Percentiles rank a stretch among this genome's conserved stretches.
These are phyloP conservation scores for Thielaviopsis musarum DNA, from an alignment of 2,329 filamentous ascomycete species.

Conservation along the genomic window DNA sequence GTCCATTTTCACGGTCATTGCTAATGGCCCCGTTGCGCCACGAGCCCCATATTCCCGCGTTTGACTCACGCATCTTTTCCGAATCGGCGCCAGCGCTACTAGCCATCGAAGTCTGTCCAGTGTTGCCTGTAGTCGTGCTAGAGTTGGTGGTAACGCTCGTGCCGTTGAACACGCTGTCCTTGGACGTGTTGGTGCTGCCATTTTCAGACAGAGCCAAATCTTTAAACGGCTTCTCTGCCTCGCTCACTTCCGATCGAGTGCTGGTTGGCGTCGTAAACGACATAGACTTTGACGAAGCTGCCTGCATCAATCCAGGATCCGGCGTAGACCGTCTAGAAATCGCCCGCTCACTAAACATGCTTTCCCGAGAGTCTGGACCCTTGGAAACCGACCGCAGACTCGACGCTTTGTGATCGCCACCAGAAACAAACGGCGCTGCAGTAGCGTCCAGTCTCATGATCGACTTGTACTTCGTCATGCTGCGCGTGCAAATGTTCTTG, in stretches of 20 bases:
- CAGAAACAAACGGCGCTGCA: constrained; percentile 25
- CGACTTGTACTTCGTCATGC: constrained; percentile 38
- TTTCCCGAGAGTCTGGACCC: not conserved
- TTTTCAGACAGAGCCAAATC: constrained; percentile 8
- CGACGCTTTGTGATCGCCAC: constrained; percentile 18
- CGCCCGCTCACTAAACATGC: not conserved
- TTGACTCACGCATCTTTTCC: constrained; percentile 8
- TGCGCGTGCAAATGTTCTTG: constrained; percentile 54
- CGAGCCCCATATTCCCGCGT: constrained; percentile 47
- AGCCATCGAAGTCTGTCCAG: constrained; percentile 18
- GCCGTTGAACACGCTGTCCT: not conserved
- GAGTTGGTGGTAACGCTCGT: not conserved
- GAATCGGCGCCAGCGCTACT: constrained; percentile 1
- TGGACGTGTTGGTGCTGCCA: constrained; percentile 12
- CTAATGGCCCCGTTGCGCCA: constrained; percentile 46
- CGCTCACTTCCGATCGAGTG: constrained; percentile 3
- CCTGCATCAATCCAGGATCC: not conserved
- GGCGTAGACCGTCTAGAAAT: constrained; percentile 22
- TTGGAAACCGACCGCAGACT: constrained; percentile 5
- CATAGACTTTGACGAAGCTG: constrained; percentile 4
- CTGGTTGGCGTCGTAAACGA: constrained; percentile 10
- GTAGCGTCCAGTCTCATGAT: constrained; percentile 38
- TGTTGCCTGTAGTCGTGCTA: constrained; percentile 16
- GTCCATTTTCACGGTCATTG: constrained; percentile 24
- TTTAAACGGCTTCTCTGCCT: constrained; percentile 6